These are phyloP conservation scores for Podospora pseudocomata DNA, from an alignment of 495 filamentous ascomycete species.

Conservation along the genomic window DNA sequence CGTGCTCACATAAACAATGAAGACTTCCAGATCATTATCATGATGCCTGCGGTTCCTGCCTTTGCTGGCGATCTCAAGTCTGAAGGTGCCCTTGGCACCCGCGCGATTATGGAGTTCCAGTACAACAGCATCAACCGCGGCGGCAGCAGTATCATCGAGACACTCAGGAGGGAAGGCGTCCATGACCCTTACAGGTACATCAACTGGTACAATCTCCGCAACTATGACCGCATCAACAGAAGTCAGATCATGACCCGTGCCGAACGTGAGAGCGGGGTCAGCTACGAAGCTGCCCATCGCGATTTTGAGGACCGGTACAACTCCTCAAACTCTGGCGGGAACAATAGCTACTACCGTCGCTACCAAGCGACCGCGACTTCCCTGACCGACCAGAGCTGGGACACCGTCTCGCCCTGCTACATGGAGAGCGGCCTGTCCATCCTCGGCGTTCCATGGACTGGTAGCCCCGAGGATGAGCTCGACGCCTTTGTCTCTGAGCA, in stretches of 20 bases:
- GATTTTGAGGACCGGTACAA: constrained; percentile 57
- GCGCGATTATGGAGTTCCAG: constrained; percentile 91
- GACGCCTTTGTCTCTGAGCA: constrained; percentile 89
- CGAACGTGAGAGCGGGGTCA: constrained; percentile 65
- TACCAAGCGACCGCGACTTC: constrained; percentile 67
- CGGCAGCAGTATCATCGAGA: constrained; percentile 80
- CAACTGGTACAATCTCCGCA: constrained; percentile 91
- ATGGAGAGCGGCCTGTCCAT: constrained; percentile 81
- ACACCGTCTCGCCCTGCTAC: constrained; percentile 75
- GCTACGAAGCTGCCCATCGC: constrained; percentile 66
- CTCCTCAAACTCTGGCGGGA: constrained; percentile 31
- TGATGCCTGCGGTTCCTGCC: constrained; percentile 84
- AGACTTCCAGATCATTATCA: constrained; percentile 77
- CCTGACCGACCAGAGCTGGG: constrained; percentile 57
- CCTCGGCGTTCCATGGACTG: constrained; percentile 75
- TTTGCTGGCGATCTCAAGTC: constrained; percentile 85
- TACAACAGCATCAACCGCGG: constrained; percentile 82
- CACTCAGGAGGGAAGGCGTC: constrained; percentile 65
- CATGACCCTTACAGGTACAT: constrained; percentile 73
- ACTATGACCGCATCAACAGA: constrained; percentile 85
- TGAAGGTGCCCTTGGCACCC: constrained; percentile 75
- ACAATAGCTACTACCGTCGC: constrained; percentile 45
- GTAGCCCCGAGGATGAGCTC: constrained; percentile 67
- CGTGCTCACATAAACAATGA: constrained; percentile 68
- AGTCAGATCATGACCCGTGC: constrained; percentile 59